phyloP scores from a whole-genome alignment of 1,284 basidiomycete genomes.

The Pholiota adiposa region DNA sequence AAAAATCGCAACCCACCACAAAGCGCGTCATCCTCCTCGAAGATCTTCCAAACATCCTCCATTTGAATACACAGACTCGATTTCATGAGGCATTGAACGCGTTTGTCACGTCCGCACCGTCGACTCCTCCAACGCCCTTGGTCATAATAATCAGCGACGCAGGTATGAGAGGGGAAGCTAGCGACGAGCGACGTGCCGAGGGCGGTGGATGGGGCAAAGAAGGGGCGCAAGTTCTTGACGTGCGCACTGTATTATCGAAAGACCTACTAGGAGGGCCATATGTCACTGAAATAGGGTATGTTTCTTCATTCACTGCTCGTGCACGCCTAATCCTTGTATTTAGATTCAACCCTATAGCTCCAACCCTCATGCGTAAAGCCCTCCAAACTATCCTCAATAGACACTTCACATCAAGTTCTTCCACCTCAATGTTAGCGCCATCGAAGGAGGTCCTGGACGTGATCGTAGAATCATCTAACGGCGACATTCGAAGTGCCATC shows the following conservation, averaged over 20 bases:
- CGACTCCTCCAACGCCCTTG: constrained; percentile 60
- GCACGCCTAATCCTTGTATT: constrained; percentile 7
- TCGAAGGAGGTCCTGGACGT: constrained; percentile 72
- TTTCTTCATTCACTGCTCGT: constrained; percentile 11
- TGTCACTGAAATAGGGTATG: constrained; percentile 77
- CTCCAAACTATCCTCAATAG: constrained; percentile 66
- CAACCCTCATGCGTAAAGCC: constrained; percentile 83
- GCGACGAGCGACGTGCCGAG: constrained; percentile 50
- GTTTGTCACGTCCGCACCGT: constrained; percentile 48
- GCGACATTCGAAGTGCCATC: constrained; percentile 91
- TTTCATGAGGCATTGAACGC: constrained; percentile 78
- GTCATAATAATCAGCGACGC: constrained; percentile 87
- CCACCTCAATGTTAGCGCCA: constrained; percentile 32
- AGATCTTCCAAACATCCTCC: constrained; percentile 90
- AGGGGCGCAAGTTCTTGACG: constrained; percentile 62
- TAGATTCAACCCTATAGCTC: constrained; percentile 92
- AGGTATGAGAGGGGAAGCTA: constrained; percentile 73
- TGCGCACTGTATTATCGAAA: constrained; percentile 69
- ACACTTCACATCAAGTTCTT: constrained; percentile 43
- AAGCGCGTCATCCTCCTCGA: constrained; percentile 83
- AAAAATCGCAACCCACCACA: constrained; percentile 25
- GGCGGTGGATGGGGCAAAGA: constrained; percentile 47
- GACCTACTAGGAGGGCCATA: constrained; percentile 64
- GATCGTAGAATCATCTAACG: constrained; percentile 80
- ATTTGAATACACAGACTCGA: constrained; percentile 69